Evolutionary conservation across 495 filamentous ascomycete genomes (phyloP), one percentile per base, ranked within the genome.

Genomic region (Podospora pseudopauciseta): DNA sequence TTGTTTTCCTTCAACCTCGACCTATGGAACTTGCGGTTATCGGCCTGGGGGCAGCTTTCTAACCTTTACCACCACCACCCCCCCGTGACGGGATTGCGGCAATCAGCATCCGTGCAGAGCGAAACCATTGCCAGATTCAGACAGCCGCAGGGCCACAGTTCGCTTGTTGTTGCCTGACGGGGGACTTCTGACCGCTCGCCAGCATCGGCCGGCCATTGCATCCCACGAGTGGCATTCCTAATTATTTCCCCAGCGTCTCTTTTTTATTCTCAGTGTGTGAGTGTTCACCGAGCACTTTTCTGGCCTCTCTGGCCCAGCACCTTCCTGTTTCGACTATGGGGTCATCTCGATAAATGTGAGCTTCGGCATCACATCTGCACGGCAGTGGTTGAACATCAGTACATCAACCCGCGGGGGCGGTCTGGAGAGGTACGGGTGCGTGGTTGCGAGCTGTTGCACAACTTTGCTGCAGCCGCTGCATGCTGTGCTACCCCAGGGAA

Each of bases 231-330:
- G 39, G 39, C 39, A 49, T 18, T 49, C 15, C 39, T 11, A 58
- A 20, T 58, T 58, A 58, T 58, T 58, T 58, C n/a, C 23, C 55
- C 55, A 58, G 7, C 23, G 16, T 23, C 39, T 58, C 54, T 20
- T 19, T 19, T 58, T 20, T n/a, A 32, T 61, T 5, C 26, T 27
- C 59, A 7, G 16, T 44, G 61, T 63, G 61, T 63, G 61, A 63
- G 61, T 63, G 61, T 32, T 63, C 61, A 63, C 61, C 61, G 61
- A 63, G 32, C 15, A 63, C 61, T 20, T 32, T 44, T 63, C 49
- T 19, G 61, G 30, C 23, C 23, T 23, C 23, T 23, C 23, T 32
- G 7, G 30, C 7, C 18, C n/a, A 32, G 28, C 61, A 63, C 61
- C 61, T 63, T 63, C 61, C 61, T 63, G 30, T 28, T 61, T 61